Conservation (phyloP, 2,329 filamentous ascomycete species). For the Hypoxylon sp. region DNA sequence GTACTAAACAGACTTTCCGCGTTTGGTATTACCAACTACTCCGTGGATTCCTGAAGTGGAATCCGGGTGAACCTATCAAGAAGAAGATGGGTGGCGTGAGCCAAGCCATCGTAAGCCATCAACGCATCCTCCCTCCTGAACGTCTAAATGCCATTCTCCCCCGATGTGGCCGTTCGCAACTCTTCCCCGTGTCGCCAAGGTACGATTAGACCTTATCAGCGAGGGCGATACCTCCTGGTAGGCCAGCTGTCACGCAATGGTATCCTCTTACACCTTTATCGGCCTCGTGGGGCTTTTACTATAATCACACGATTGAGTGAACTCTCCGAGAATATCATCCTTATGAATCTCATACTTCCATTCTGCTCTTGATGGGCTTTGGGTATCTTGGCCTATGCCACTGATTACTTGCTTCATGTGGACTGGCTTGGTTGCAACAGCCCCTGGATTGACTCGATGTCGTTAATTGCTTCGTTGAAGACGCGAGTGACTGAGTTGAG, state of each 20-base stretch:
- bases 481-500: constrained; percentile 67
- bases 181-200: background rate
- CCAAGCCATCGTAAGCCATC: constrained; percentile 18
- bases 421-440: constrained; percentile 54
- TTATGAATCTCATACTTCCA: background rate
- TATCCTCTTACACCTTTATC: background rate
- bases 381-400: background rate
- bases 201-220: background rate
- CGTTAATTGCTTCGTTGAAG: constrained; percentile 77
- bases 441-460: constrained; percentile 67
- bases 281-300: constrained; percentile 11
- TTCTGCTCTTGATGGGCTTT: background rate
- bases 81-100: constrained; percentile 19
- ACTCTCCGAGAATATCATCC: background rate
- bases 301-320: constrained; percentile 22
- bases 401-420: constrained; percentile 13
- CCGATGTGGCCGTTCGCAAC: background rate
- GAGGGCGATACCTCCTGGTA: background rate
- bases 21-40: constrained; percentile 11
- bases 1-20: background rate
- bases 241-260: constrained; percentile 1
- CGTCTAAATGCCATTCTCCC: background rate
- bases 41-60: constrained; percentile 8
- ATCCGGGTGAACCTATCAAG: constrained; percentile 12
- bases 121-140: constrained; percentile 13